Evolutionary conservation across 2,329 filamentous ascomycete species (phyloP).

Genomic region (Diplodia intermedia): DNA sequence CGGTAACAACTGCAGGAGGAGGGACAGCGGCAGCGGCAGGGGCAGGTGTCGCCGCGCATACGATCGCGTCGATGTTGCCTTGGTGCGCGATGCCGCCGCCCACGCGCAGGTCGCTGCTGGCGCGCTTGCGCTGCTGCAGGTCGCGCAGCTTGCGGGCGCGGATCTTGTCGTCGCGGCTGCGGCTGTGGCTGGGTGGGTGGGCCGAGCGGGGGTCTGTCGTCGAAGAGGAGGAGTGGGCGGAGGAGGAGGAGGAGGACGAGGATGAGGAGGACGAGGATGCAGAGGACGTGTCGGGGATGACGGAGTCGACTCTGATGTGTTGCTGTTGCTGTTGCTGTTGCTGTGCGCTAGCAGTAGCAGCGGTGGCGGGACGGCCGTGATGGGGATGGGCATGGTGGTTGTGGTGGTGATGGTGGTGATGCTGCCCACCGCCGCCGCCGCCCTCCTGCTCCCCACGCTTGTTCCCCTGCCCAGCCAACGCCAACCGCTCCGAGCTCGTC

Average conservation of each 20-base stretch:
- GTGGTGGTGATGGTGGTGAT: neutral
- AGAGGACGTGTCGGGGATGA: constrained; percentile 18
- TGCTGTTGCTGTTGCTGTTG: neutral
- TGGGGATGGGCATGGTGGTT: neutral
- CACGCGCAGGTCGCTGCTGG: neutral
- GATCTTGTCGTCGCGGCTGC: constrained; percentile 41
- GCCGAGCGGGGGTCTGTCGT: neutral
- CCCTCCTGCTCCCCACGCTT: neutral
- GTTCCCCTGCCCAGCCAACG: constrained; percentile 31
- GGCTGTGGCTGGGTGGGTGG: constrained; percentile 6
- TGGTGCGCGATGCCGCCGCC: neutral
- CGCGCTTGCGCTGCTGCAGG: constrained; percentile 19
- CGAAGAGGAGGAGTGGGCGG: neutral
- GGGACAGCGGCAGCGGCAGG: no score
- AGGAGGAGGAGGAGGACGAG: neutral
- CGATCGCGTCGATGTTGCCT: constrained; percentile 33
- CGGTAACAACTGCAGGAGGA: no score
- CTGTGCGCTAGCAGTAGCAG: neutral
- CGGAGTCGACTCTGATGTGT: constrained; percentile 28
- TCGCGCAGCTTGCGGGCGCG: constrained; percentile 46
- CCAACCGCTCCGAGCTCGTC: constrained; percentile 24
- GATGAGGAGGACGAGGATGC: neutral
- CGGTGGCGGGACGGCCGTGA: no score
- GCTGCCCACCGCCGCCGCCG: neutral
- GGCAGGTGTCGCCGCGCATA: constrained; percentile 4